Evolutionary conservation across 345 rosid species (phyloP), one percentile per base, ranked within the genome.

Genomic region (Rhodomyrtus tomentosa): DNA sequence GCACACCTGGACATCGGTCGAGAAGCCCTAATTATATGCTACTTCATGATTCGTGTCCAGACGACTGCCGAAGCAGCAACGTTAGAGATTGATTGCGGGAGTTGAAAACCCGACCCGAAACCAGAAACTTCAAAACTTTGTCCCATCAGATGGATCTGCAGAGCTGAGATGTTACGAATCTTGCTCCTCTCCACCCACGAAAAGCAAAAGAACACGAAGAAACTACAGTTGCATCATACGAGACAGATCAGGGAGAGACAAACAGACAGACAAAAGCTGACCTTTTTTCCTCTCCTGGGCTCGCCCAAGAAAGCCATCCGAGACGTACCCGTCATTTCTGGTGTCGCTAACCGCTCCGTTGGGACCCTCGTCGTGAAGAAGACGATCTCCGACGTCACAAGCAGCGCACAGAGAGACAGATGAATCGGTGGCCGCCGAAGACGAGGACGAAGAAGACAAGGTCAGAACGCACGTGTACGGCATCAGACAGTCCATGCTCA

Each of bases 211-310:
- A 29, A 29, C n/a, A n/a, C n/a, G n/a, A n/a, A n/a, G n/a, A 59
- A 8, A 59, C 40, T 15, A 15, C 40, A 29, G 40, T 29, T 29
- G 10, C 38, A 29, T 59, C 40, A 3, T 62, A 62, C 22, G 42
- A 62, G 74, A 62, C 74, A 32, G 11, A 20, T 29, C 11, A 62
- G 72, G 27, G 73, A 29, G 0, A 32, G 76, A 29, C 3, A 14
- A 40, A 15, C 10, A 5, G 74, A 32, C 22, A 0, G 76, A 32
- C 45, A 15, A 16, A 68, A 32, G 76, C 83, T 27, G n/a, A 89
- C 91, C 88, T 72, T 80, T 89, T 81, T 87, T 89, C 58, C 86
- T 84, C 54, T 80, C 84, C 53, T 49, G 89, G 15, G 59, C 32
- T 50, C 80, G 87, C 16, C 83, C 50, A 45, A 83, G 45, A 50